phyloP scores from a whole-genome alignment of 495 filamentous ascomycete genomes.

The Podospora anserina region DNA sequence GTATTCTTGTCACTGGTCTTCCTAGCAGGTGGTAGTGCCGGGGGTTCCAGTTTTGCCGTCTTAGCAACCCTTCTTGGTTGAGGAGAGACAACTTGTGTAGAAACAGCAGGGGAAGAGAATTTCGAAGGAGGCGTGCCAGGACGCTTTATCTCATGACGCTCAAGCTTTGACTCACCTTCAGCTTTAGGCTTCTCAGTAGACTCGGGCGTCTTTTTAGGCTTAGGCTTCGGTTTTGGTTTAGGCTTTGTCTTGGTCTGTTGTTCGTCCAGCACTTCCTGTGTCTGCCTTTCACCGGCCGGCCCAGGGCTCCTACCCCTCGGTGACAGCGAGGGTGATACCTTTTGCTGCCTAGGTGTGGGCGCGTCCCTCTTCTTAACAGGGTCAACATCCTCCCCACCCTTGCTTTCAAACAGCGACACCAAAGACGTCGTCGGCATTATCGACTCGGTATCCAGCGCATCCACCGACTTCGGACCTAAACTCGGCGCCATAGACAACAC shows the following conservation, averaged over 20 bases:
- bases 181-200: background rate
- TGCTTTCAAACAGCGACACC: conserved; percentile 59
- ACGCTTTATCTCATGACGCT: background rate
- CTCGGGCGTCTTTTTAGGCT: background rate
- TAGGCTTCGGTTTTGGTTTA: conserved; percentile 3
- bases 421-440: conserved; percentile 56
- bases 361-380: conserved; percentile 39
- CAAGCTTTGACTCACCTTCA: background rate
- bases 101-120: background rate
- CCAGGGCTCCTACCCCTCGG: conserved; percentile 24
- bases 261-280: background rate
- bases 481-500: conserved; percentile 27
- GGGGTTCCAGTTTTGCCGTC: conserved; percentile 25
- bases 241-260: conserved; percentile 24
- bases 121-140: conserved; percentile 12
- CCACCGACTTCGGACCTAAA: conserved; percentile 17
- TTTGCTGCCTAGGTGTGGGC: background rate
- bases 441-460: conserved; percentile 50
- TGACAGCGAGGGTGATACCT: conserved; percentile 22
- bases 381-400: conserved; percentile 29
- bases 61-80: conserved; percentile 20
- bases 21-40: conserved; percentile 12
- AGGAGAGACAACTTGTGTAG: conserved; percentile 24
- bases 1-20: conserved; percentile 6
- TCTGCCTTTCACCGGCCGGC: background rate